Percentiles rank a stretch among this genome's conserved stretches.
These are phyloP conservation scores for Teunomyces funiuensis DNA, from an alignment of 805 yeast species.

Conservation along the genomic window DNA sequence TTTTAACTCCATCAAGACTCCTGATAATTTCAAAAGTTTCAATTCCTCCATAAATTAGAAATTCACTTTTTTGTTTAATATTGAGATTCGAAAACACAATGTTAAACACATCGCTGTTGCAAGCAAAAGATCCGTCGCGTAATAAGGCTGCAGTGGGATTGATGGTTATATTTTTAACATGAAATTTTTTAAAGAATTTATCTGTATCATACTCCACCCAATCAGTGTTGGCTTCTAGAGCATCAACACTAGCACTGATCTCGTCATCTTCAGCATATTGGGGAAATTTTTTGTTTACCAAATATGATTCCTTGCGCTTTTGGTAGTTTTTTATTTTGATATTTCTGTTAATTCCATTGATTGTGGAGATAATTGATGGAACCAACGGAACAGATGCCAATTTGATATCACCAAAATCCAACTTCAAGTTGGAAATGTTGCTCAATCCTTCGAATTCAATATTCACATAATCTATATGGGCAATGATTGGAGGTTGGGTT, in stretches of 20 bases:
- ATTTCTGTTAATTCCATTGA: slow-evolving; percentile 38
- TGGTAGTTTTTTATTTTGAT: slow-evolving; percentile 34
- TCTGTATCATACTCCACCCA: slow-evolving; percentile 16
- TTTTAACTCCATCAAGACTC: slow-evolving; percentile 1
- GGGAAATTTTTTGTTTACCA: slow-evolving; percentile 18
- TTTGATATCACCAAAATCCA: slow-evolving; percentile 41
- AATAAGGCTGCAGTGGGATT: slow-evolving; percentile 49
- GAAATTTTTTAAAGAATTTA: slow-evolving; percentile 37
- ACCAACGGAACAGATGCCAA: slow-evolving; percentile 46
- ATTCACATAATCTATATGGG: slow-evolving; percentile 35
- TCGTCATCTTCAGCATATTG: slow-evolving; percentile 19
- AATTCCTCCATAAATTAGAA: slow-evolving; percentile 50
- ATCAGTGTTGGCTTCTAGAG: slow-evolving; percentile 10
- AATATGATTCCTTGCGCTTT: slow-evolving; percentile 18
- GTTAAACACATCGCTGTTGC: slow-evolving; percentile 27
- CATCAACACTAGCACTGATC: slow-evolving; percentile 10
- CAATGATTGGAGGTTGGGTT: slow-evolving; percentile 19
- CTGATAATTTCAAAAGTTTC: slow-evolving; percentile 29
- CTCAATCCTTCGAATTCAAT: slow-evolving; percentile 50
- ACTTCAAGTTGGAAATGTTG: slow-evolving; percentile 31
- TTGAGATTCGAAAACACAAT: slow-evolving; percentile 27
- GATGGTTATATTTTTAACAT: slow-evolving; percentile 35
- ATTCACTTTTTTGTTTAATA: slow-evolving; percentile 44
- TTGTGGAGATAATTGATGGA: slow-evolving; percentile 34
- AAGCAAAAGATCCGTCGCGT: slow-evolving; percentile 40